Evolutionary conservation across 2,329 filamentous ascomycete genomes (phyloP).

Genomic region (Botrytis fabae): DNA sequence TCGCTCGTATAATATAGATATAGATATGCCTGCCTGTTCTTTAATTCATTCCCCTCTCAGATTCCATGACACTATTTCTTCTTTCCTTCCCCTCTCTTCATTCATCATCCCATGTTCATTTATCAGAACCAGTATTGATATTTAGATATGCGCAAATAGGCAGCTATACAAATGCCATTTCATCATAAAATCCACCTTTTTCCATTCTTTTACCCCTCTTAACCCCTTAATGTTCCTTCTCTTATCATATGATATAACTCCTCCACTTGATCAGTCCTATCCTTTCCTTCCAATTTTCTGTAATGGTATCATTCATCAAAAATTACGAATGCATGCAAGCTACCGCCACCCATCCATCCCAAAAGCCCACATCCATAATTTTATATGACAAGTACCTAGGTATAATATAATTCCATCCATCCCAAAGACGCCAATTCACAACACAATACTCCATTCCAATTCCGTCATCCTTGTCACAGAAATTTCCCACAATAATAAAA

Average conservation of each 20-base stretch:
- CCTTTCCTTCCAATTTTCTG: not conserved
- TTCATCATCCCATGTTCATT: not conserved
- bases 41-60: not conserved
- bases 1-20: not conserved
- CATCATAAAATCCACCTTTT: not conserved
- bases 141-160: not conserved
- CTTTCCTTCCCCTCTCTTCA: not conserved
- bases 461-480: not conserved
- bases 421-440: conserved; percentile 4
- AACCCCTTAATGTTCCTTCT: not conserved
- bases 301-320: conserved; percentile 2
- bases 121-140: not conserved
- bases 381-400: conserved; percentile 1
- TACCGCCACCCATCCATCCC: not conserved
- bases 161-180: not conserved
- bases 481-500: not conserved
- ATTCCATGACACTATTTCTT: not conserved
- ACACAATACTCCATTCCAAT: not conserved
- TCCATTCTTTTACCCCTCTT: not conserved
- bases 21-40: not conserved
- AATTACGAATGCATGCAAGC: not conserved
- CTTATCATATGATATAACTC: not conserved
- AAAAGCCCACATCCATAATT: not conserved
- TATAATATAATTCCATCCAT: conserved; percentile 2
- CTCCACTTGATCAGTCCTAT: not conserved